These are phyloP conservation scores for Fusarium multiceps DNA, from an alignment of 2,329 filamentous ascomycete species.

Conservation along the genomic window DNA sequence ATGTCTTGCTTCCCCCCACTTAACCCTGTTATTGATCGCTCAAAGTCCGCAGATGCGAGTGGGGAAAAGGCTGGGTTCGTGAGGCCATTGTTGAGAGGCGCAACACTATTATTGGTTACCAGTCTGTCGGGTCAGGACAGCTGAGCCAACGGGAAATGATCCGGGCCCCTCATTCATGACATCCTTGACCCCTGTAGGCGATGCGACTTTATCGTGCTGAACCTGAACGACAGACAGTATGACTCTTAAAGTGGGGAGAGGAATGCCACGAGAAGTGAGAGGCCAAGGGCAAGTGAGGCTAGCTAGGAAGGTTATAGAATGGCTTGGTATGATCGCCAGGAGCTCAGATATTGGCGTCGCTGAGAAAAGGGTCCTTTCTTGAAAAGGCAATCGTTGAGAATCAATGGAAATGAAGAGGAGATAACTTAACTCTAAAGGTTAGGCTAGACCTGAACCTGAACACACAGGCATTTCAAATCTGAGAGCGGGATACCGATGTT, in stretches of 20 bases:
- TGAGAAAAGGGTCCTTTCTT: neutral
- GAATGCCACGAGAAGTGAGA: neutral
- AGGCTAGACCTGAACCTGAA: neutral
- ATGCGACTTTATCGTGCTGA: neutral
- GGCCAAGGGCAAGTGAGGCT: neutral
- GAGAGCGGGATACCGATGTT: conserved; percentile 1
- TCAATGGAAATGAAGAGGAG: conserved; percentile 4
- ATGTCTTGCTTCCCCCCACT: conserved; percentile 1
- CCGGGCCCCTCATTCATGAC: conserved; percentile 8
- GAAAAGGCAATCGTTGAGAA: neutral
- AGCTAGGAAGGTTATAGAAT: neutral
- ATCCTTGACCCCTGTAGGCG: conserved; percentile 1
- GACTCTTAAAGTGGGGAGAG: conserved; percentile 9
- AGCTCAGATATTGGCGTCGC: conserved; percentile 1
- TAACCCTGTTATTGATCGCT: conserved; percentile 4
- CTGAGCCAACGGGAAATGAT: conserved; percentile 39
- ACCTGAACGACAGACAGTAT: neutral
- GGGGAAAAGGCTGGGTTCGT: conserved; percentile 18
- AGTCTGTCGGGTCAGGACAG: conserved; percentile 26
- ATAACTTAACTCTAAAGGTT: neutral
- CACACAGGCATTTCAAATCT: neutral
- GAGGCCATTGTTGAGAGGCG: conserved; percentile 14
- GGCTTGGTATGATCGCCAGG: conserved; percentile 20
- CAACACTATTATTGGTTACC: conserved; percentile 27
- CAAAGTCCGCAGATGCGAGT: conserved; percentile 3